These are phyloP conservation scores for Plasmodium vivax DNA, from an alignment of 169 alveolate genomes.

Conservation along the genomic window DNA sequence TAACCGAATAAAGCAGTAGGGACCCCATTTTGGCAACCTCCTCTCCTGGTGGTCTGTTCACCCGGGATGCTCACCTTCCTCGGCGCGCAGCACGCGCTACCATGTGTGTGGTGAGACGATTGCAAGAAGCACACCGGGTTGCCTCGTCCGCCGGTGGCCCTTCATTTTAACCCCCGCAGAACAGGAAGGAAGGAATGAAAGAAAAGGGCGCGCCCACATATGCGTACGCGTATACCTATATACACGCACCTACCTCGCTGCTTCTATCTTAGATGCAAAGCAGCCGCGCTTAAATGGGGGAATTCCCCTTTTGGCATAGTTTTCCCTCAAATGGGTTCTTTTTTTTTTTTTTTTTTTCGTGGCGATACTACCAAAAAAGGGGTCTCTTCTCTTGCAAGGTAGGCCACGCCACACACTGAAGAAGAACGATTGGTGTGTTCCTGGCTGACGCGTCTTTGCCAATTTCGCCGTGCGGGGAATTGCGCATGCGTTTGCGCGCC, in stretches of 20 bases:
- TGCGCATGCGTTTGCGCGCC: neutral
- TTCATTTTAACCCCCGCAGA: neutral
- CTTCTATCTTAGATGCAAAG: neutral
- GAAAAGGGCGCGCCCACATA: neutral
- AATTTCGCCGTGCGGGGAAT: neutral
- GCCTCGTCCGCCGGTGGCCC: neutral
- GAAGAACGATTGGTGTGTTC: neutral
- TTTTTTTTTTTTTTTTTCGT: too few species aligned
- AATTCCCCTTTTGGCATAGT: neutral
- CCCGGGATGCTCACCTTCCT: neutral
- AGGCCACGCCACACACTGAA: neutral
- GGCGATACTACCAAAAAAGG: neutral
- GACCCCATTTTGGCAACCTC: slow-evolving; percentile 9
- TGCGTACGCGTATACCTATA: too few species aligned
- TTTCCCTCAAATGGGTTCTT: neutral
- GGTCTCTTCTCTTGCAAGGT: neutral
- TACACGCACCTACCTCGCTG: neutral
- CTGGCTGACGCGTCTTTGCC: neutral
- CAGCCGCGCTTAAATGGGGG: neutral
- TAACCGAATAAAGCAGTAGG: neutral
- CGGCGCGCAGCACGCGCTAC: neutral
- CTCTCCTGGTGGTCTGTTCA: neutral
- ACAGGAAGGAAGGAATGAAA: neutral
- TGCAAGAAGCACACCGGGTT: neutral
- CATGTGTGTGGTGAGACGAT: neutral